Evolutionary conservation across 2,329 filamentous ascomycete genomes (phyloP).

Genomic region (Venturia oleaginea): DNA sequence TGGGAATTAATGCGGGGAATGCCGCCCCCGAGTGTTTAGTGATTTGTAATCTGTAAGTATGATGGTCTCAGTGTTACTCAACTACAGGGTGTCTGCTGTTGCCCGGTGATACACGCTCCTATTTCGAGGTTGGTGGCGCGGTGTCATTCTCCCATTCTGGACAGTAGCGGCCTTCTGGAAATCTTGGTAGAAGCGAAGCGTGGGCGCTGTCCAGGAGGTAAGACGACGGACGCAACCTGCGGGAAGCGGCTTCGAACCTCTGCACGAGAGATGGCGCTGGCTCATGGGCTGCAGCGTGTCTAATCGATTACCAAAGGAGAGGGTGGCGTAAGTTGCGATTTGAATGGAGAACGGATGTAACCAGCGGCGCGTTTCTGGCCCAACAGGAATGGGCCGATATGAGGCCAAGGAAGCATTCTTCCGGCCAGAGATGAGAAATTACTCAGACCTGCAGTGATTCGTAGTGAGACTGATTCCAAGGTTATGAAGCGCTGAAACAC

Average conservation of each 20-base stretch:
- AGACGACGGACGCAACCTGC: not conserved
- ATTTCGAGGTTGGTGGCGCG: not conserved
- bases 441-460: conserved; percentile 7
- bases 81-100: not conserved
- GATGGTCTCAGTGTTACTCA: not conserved
- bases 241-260: not conserved
- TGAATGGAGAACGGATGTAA: not conserved
- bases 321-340: too few species aligned
- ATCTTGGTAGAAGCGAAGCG: not conserved
- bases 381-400: not conserved
- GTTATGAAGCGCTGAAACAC: conserved; percentile 1
- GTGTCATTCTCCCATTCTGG: not conserved
- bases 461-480: conserved; percentile 3
- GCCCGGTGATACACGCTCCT: not conserved
- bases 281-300: not conserved
- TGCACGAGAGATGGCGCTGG: not conserved
- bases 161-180: not conserved
- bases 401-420: conserved; percentile 2
- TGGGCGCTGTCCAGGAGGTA: not conserved
- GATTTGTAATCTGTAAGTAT: not conserved
- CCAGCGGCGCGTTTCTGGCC: not conserved
- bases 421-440: conserved; percentile 4
- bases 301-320: not conserved
- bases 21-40: not conserved
- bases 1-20: not conserved